Percentiles rank a stretch among this genome's conserved stretches.
Conservation (phyloP, 129 eudicot species). For the Flaveria sonorensis region DNA sequence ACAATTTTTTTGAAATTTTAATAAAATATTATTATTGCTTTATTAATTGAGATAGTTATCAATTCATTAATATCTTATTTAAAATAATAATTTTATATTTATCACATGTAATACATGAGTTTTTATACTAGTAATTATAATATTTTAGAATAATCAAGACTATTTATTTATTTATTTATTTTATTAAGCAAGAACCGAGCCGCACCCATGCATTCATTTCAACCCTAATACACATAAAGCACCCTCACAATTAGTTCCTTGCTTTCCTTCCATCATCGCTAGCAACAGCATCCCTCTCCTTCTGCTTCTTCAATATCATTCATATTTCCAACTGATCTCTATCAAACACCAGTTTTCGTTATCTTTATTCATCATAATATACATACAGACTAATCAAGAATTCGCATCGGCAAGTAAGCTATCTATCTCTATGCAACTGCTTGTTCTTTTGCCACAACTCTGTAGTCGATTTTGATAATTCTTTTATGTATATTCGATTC, state of each 20-base stretch:
- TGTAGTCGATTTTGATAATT: constrained; percentile 1
- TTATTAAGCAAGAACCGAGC: neutral
- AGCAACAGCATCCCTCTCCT: neutral
- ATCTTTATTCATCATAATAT: neutral
- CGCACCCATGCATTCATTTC: neutral
- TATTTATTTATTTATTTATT: no score
- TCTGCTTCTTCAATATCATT: neutral
- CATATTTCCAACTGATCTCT: constrained; percentile 27
- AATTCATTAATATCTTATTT: no score
- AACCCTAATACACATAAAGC: neutral
- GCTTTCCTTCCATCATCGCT: neutral
- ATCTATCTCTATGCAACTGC: constrained; percentile 21
- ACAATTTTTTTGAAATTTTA: no score
- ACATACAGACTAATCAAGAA: constrained; percentile 22
- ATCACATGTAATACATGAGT: no score
- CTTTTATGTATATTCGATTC: constrained; percentile 15
- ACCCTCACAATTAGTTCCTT: neutral
- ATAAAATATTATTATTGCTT: no score
- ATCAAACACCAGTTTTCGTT: neutral
- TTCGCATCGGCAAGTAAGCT: constrained; percentile 29
- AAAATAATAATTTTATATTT: no score
- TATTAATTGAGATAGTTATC: no score
- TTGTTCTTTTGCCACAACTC: constrained; percentile 4
- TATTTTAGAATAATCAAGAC: no score
- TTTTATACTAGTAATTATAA: no score